A percentile compares a stretch with the other conserved stretches of the same genome.
phyloP scores from a whole-genome alignment of 768 basidiomycete genomes.

The Dioszegia crocea region DNA sequence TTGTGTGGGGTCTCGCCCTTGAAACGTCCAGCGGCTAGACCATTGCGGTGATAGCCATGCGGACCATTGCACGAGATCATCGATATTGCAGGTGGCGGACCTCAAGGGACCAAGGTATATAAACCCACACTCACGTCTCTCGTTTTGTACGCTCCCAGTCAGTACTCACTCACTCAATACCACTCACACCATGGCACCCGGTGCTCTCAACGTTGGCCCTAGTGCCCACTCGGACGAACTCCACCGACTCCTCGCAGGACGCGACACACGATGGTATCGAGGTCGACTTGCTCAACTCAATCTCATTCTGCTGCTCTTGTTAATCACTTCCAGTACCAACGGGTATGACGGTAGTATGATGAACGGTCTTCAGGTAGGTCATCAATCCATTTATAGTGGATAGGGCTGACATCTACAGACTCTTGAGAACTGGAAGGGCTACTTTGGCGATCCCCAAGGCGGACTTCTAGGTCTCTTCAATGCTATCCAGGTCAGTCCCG shows the following conservation, averaged over 20 bases:
- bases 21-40: too few relatives aligned
- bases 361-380: slow-evolving; percentile 22
- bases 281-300: slow-evolving; percentile 26
- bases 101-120: too few relatives aligned
- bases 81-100: too few relatives aligned
- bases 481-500: slow-evolving; percentile 11
- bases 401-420: slow-evolving; percentile 53
- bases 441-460: slow-evolving; percentile 15
- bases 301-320: slow-evolving; percentile 52
- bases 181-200: slow-evolving; percentile 1
- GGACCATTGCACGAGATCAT: too few relatives aligned
- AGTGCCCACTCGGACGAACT: slow-evolving; percentile 3
- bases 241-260: slow-evolving; percentile 12
- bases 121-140: too few relatives aligned
- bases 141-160: too few relatives aligned
- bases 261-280: slow-evolving; percentile 33
- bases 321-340: slow-evolving; percentile 64
- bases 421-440: slow-evolving; percentile 13
- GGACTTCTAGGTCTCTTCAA: slow-evolving; percentile 20
- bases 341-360: slow-evolving; percentile 54
- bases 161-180: too few relatives aligned
- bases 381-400: too few relatives aligned
- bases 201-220: neutral
- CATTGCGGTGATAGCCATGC: too few relatives aligned
- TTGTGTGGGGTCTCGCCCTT: too few relatives aligned